Evolutionary conservation across 208 protist species (phyloP), one percentile per base, ranked within the genome.

Genomic region (Strigomonas galati): DNA sequence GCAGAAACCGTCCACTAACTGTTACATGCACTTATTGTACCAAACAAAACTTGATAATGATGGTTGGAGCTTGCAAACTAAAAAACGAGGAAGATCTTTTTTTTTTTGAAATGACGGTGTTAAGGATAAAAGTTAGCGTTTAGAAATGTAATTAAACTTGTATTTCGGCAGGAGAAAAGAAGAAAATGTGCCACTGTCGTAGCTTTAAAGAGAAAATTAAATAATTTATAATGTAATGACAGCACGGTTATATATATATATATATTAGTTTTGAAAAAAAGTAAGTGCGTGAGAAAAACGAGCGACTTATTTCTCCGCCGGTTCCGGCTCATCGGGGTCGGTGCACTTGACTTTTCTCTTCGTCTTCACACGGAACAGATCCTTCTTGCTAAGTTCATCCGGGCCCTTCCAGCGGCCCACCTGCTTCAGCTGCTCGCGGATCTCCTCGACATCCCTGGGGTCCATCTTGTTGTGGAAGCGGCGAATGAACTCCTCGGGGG

Each of bases 381-480:
- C 88, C 32, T 89, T 74, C n/a, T 73, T 65, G 53, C 75, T 70
- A 31, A 94, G 73, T 44, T 85, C 76, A 64, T 88, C 81, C 0
- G 88, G 83, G 0, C 88, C 88, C 19, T 69, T 85, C 85, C 88
- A 94, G 24, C 88, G 82, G 0, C 85, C 85, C 0, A 89, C 37
- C 71, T 92, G 78, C 71, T 90, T 91, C 48, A 94, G 72, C 37
- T 69, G 81, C 0, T 49, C 65, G 24, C 81, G 79, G 40, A 94
- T 83, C 43, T 91, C 88, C 48, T 64, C 75, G 1, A 94, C 81
- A 56, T 94, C 88, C 3, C 62, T 54, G 0, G 81, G 60, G 37
- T 84, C 76, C 66, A 95, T 93, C 52, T 86, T 84, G 65, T 92
- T 71, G 71, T 91, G 82, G 46, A 89, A 93, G 43, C 87, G 84